These are phyloP conservation scores for Ajuga reptans DNA, from an alignment of 305 asterid genomes.

Conservation along the genomic window DNA sequence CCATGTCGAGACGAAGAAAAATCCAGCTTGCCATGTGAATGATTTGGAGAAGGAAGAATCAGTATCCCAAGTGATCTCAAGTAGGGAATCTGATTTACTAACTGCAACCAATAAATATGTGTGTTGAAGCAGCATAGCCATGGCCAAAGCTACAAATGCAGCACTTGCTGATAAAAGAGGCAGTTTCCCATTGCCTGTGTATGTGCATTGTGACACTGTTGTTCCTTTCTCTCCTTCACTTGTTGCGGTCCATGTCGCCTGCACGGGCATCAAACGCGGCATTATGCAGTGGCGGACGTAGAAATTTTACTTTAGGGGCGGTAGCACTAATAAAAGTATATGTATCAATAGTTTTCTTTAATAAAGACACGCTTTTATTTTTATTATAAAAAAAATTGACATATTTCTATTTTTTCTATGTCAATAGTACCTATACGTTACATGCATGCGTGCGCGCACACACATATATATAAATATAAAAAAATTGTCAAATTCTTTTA, in stretches of 20 bases:
- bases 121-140: constrained; percentile 70
- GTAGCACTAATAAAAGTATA: too few relatives aligned
- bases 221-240: constrained; percentile 26
- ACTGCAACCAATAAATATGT: constrained; percentile 58
- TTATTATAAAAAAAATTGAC: too few relatives aligned
- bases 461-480: too few relatives aligned
- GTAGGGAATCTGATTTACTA: constrained; percentile 41
- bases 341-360: too few relatives aligned
- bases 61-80: constrained; percentile 43
- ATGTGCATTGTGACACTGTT: constrained; percentile 41
- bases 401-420: too few relatives aligned
- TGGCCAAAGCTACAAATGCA: constrained; percentile 64
- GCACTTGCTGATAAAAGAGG: constrained; percentile 53
- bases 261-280: background rate
- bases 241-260: constrained; percentile 44
- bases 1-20: constrained; percentile 80
- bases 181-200: constrained; percentile 50
- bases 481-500: too few relatives aligned
- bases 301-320: too few relatives aligned
- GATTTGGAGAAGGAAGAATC: constrained; percentile 41
- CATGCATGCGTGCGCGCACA: too few relatives aligned
- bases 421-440: too few relatives aligned
- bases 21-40: constrained; percentile 65
- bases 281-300: too few relatives aligned
- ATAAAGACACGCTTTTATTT: too few relatives aligned